Conservation (phyloP, 2,329 filamentous ascomycete genomes). For the Arthrinium puccinioides region DNA sequence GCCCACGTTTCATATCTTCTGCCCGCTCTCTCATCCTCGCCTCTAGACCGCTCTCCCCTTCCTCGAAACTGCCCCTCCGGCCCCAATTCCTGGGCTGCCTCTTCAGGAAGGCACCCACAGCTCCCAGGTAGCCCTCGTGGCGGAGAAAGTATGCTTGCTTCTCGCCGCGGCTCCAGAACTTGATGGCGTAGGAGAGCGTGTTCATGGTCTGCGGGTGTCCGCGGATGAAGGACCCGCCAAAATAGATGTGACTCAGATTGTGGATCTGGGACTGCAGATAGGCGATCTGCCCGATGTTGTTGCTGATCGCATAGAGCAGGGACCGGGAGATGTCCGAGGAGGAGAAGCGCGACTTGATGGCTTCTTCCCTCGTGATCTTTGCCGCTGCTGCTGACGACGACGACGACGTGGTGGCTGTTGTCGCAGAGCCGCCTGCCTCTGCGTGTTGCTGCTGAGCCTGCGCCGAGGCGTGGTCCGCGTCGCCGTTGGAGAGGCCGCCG, state of each 20-base stretch:
- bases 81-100: conserved; percentile 89
- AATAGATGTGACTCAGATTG: conserved; percentile 86
- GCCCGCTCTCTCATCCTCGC: not conserved
- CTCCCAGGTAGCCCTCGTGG: conserved; percentile 91
- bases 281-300: conserved; percentile 97
- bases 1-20: too few relatives aligned
- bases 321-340: conserved; percentile 84
- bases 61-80: conserved; percentile 69
- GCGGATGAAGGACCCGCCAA: conserved; percentile 93
- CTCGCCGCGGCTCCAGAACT: conserved; percentile 90
- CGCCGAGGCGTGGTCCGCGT: conserved; percentile 24
- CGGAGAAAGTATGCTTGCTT: conserved; percentile 95
- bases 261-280: conserved; percentile 97
- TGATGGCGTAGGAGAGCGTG: conserved; percentile 91
- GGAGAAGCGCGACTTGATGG: conserved; percentile 51
- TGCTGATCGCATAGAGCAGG: conserved; percentile 88
- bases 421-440: not conserved
- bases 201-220: conserved; percentile 98
- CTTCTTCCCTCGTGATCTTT: conserved; percentile 14
- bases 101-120: conserved; percentile 91
- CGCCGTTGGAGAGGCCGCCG: conserved; percentile 47
- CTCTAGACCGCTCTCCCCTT: conserved; percentile 12
- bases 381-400: conserved; percentile 10
- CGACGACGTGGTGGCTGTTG: conserved; percentile 3
- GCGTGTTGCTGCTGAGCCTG: conserved; percentile 6